Evolutionary conservation across 306 rosid genomes (phyloP).

Genomic region (Morella rubra): DNA sequence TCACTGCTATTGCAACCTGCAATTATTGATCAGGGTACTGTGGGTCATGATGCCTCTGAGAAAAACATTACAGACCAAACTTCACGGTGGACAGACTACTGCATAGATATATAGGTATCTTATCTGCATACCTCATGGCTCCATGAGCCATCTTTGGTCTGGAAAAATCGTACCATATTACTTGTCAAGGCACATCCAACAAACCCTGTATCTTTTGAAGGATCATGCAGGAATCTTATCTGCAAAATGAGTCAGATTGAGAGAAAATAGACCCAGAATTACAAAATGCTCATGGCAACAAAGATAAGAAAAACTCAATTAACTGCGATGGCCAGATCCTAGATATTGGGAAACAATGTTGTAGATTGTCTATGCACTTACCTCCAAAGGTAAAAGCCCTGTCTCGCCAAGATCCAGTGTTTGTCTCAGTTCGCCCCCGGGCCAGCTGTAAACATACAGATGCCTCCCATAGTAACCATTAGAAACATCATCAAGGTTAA

Average conservation of each 20-base stretch:
- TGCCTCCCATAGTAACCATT: slow-evolving; percentile 87
- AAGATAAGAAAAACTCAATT: neutral
- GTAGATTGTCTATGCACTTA: slow-evolving; percentile 21
- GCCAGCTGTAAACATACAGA: slow-evolving; percentile 89
- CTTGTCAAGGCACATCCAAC: slow-evolving; percentile 87
- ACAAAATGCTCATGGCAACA: neutral
- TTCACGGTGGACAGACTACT: neutral
- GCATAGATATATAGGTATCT: neutral
- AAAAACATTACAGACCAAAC: neutral
- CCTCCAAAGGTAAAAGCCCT: slow-evolving; percentile 90
- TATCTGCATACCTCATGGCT: slow-evolving; percentile 72
- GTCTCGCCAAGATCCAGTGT: slow-evolving; percentile 82
- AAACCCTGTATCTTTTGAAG: slow-evolving; percentile 86
- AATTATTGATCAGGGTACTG: slow-evolving; percentile 16
- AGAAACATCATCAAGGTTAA: slow-evolving; percentile 67
- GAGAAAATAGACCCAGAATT: neutral
- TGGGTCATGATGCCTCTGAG: neutral
- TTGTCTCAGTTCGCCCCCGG: slow-evolving; percentile 90
- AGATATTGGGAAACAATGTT: neutral
- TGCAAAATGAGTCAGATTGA: slow-evolving; percentile 35
- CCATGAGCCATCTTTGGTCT: slow-evolving; percentile 76
- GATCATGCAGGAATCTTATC: slow-evolving; percentile 91
- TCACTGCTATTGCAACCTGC: slow-evolving; percentile 70
- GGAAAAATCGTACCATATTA: slow-evolving; percentile 83
- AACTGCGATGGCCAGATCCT: neutral